Conservation (phyloP, 1,139 yeast genomes). For the Schizosaccharomyces versatilis region DNA sequence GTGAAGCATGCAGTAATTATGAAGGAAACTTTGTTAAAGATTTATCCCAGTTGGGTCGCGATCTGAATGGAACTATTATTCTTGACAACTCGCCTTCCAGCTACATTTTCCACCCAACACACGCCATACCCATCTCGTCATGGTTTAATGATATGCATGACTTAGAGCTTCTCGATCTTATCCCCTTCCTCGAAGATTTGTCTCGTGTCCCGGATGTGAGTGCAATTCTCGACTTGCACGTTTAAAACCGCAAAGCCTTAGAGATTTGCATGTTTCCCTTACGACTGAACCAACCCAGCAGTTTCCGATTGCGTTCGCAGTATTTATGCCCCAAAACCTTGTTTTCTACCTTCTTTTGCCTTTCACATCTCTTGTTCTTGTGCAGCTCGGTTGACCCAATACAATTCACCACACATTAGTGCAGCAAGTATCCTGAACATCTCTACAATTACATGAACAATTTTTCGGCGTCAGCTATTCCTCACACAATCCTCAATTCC, state of each 20-base stretch:
- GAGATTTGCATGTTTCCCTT: not conserved
- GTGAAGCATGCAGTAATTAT: constrained; percentile 60
- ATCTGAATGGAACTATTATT: constrained; percentile 62
- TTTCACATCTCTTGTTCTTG: no score
- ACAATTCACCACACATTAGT: no score
- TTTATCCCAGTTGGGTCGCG: constrained; percentile 81
- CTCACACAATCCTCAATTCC: no score
- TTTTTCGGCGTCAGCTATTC: no score
- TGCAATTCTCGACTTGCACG: constrained; percentile 38
- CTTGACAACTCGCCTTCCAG: constrained; percentile 95
- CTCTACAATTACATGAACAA: no score
- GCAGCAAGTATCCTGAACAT: no score
- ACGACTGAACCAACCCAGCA: not conserved
- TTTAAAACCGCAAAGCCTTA: not conserved
- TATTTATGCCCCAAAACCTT: no score
- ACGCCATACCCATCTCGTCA: constrained; percentile 90
- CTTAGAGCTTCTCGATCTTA: constrained; percentile 72
- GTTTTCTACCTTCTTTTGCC: no score
- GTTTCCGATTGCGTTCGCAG: not conserved
- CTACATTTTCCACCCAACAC: constrained; percentile 89
- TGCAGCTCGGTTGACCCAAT: no score
- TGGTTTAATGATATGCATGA: constrained; percentile 98
- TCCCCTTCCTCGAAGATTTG: constrained; percentile 76
- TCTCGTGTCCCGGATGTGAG: constrained; percentile 59
- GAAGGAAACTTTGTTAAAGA: constrained; percentile 92